These are phyloP conservation scores for Suhomyces maxii DNA, from an alignment of 1,139 yeast genomes.

Conservation along the genomic window DNA sequence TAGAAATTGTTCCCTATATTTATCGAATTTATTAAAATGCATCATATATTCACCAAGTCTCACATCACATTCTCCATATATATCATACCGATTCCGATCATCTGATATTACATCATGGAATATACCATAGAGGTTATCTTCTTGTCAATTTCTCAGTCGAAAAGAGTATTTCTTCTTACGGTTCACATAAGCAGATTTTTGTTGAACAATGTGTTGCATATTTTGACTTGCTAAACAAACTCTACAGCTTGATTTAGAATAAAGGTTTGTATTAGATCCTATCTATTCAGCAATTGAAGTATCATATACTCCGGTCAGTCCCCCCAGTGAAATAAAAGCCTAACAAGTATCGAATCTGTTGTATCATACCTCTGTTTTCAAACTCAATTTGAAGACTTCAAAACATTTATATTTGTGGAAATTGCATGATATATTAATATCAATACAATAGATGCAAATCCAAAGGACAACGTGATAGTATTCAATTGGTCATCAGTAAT, in stretches of 20 bases:
- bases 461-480: constrained; percentile 71
- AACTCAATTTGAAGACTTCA: constrained; percentile 1
- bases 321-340: not conserved
- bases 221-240: too few relatives aligned
- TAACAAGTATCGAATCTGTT: not conserved
- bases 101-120: too few relatives aligned
- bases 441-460: constrained; percentile 67
- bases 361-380: not conserved
- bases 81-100: too few relatives aligned
- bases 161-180: too few relatives aligned
- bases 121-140: too few relatives aligned
- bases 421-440: constrained; percentile 69
- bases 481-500: constrained; percentile 80
- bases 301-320: not conserved
- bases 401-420: constrained; percentile 39
- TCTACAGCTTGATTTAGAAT: not conserved
- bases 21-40: too few relatives aligned
- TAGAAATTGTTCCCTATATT: too few relatives aligned
- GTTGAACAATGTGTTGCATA: too few relatives aligned
- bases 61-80: too few relatives aligned
- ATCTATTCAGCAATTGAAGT: not conserved
- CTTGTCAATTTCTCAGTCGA: too few relatives aligned
- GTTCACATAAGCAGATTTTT: too few relatives aligned
- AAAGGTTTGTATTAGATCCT: not conserved
- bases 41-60: too few relatives aligned